Base-by-base conservation (phyloP, 1,139 yeast genomes). In the Groenewaldozyma sp. region DNA sequence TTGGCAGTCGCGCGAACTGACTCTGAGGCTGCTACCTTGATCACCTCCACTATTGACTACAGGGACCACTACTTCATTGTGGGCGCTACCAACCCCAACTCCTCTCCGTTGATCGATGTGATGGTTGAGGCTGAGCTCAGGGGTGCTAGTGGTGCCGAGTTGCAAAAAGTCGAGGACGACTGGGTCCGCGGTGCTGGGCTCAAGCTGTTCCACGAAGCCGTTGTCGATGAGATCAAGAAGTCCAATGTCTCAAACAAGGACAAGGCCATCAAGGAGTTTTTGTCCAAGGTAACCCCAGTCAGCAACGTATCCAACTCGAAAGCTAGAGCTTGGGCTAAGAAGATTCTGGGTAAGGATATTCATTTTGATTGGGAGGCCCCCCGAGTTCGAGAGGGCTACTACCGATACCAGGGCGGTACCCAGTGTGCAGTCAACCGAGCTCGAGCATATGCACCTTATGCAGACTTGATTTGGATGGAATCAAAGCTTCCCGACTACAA, bases 401-500 rank as follows among this genome's bases (percentile, higher is more conserved):
- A 88, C 78, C 78, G 95, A 64, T 88, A 87, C 78, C 71, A 71
- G 58, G 97, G 97, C 60, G 97, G 97, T 58, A 86, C 95, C 47
- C 91, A 86, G 70, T 87, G 96, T 73, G 95, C 97, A 41, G 83
- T 88, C 45, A 88, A 86, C 82, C 81, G 98, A 65, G 97, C 95
- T 51, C 79, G 95, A 60, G 94, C 95, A 32, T 91, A 73, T 62
- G 88, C 95, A 44, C 96, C 96, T 50, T 88, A 81, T 65, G 87
- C 94, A 43, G 98, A 91, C 66, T 73, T 91, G 70, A 81, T 88
- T 55, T 91, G 98, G 98, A 88, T 91, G 97, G 97, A 91, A 71
- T 82, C 95, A 48, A 91, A 93, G 64, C 76, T 84, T 53, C 97
- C 98, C 54, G 95, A 87, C 64, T 88, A 74, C 67, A 74, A 70